phyloP scores from a whole-genome alignment of 2,329 filamentous ascomycete genomes.

The Diaporthe citrichinensis region DNA sequence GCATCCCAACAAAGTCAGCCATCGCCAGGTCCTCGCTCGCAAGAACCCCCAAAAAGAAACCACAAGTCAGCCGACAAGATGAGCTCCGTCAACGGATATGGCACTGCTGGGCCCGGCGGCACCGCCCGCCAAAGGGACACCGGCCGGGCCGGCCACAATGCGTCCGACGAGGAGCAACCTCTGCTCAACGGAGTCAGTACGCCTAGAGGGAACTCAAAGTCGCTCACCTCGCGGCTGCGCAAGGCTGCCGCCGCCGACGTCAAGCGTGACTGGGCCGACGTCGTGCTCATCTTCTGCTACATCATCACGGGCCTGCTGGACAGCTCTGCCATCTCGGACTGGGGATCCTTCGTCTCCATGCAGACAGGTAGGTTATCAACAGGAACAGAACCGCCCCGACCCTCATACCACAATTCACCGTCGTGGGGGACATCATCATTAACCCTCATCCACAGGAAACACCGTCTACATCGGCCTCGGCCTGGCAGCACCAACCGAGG shows the following conservation, averaged over 20 bases:
- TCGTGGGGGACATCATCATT: not conserved
- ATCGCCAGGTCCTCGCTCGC: not conserved
- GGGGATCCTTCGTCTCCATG: constrained; percentile 87
- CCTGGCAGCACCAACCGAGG: constrained; percentile 68
- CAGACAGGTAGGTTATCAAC: constrained; percentile 73
- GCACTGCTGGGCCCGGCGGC: constrained; percentile 28
- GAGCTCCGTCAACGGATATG: constrained; percentile 35
- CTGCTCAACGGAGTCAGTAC: constrained; percentile 48
- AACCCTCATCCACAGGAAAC: constrained; percentile 65
- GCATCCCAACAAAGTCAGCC: not conserved
- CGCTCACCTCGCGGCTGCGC: constrained; percentile 48
- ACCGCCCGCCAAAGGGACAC: constrained; percentile 27
- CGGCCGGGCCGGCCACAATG: constrained; percentile 30
- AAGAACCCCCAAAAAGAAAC: not conserved
- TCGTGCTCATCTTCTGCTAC: constrained; percentile 80
- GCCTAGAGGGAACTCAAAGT: constrained; percentile 42
- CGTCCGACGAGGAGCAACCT: constrained; percentile 51
- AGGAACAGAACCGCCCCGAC: not conserved
- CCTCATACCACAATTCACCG: no score
- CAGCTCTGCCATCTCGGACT: constrained; percentile 81
- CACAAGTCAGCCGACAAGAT: constrained; percentile 21
- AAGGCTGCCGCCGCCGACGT: constrained; percentile 62
- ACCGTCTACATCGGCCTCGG: constrained; percentile 85
- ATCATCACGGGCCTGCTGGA: constrained; percentile 84
- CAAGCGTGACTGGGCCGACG: constrained; percentile 74